phyloP scores from a whole-genome alignment of 1,284 basidiomycete species.

The Tylopilus sp. region DNA sequence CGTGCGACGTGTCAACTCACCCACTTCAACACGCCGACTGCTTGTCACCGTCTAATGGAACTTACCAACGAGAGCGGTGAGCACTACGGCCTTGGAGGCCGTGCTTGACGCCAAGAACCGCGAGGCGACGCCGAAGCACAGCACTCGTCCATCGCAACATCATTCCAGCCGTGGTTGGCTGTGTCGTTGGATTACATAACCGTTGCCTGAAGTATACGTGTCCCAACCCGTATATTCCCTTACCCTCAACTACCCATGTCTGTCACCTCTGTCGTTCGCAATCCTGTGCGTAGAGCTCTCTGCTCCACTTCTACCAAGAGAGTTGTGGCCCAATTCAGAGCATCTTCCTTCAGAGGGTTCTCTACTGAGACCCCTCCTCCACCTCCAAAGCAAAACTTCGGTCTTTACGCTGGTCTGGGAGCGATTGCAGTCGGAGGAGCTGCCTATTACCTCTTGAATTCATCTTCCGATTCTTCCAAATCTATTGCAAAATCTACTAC shows the following conservation, averaged over 20 bases:
- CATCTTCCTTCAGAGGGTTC: conserved; percentile 48
- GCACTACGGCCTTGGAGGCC: too few species aligned
- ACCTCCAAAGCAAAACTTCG: conserved; percentile 46
- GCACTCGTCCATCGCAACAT: conserved; percentile 25
- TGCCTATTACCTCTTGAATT: conserved; percentile 52
- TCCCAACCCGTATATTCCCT: conserved; percentile 4
- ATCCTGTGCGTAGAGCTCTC: conserved; percentile 43
- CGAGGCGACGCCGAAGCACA: not conserved
- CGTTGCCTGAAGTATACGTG: not conserved
- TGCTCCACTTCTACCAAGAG: conserved; percentile 34
- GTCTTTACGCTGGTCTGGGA: conserved; percentile 54
- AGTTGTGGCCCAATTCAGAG: conserved; percentile 23
- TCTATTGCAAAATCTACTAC: conserved; percentile 46
- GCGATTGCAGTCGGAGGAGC: conserved; percentile 45
- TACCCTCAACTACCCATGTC: conserved; percentile 41
- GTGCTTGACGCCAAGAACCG: not conserved
- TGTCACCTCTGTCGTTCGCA: conserved; percentile 42
- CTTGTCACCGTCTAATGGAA: not conserved
- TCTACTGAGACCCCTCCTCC: conserved; percentile 49
- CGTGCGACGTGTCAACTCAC: too few species aligned
- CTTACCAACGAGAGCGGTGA: too few species aligned
- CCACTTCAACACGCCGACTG: not conserved
- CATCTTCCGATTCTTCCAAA: conserved; percentile 44
- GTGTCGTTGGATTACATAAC: conserved; percentile 23
- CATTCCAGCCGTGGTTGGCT: not conserved